Conservation (phyloP, 106 monocot species). For the Acanthochlamys bracteata region DNA sequence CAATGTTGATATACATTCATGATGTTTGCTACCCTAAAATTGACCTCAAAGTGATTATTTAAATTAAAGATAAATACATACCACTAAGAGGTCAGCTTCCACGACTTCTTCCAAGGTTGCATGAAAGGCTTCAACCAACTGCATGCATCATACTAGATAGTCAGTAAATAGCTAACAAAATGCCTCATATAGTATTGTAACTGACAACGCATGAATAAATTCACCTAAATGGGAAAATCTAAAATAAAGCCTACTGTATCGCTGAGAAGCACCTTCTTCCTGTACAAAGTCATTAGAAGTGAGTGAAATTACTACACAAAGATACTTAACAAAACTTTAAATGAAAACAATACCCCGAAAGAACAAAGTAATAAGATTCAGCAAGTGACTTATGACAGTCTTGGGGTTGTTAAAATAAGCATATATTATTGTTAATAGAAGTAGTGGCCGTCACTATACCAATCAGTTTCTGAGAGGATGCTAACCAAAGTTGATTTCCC, state of each 20-base stretch:
- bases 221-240: slow-evolving; percentile 93
- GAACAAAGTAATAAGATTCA: slow-evolving; percentile 11
- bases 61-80: slow-evolving; percentile 9
- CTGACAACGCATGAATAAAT: neutral
- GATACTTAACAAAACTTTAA: neutral
- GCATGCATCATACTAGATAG: slow-evolving; percentile 16
- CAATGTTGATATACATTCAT: no score
- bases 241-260: slow-evolving; percentile 99
- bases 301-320: neutral
- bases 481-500: slow-evolving; percentile 96
- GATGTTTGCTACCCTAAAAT: neutral
- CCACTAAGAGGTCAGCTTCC: slow-evolving; percentile 95
- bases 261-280: slow-evolving; percentile 84
- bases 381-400: neutral
- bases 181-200: no score
- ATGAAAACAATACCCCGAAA: slow-evolving; percentile 73
- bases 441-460: slow-evolving; percentile 87
- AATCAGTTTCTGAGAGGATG: slow-evolving; percentile 71
- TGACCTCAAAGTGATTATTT: neutral
- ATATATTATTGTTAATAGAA: neutral
- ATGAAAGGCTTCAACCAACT: slow-evolving; percentile 99
- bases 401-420: neutral
- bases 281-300: slow-evolving; percentile 12
- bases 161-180: slow-evolving; percentile 1
- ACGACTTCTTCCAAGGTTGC: slow-evolving; percentile 98